phyloP scores from a whole-genome alignment of 768 basidiomycete species.

The Mycena haematopus region DNA sequence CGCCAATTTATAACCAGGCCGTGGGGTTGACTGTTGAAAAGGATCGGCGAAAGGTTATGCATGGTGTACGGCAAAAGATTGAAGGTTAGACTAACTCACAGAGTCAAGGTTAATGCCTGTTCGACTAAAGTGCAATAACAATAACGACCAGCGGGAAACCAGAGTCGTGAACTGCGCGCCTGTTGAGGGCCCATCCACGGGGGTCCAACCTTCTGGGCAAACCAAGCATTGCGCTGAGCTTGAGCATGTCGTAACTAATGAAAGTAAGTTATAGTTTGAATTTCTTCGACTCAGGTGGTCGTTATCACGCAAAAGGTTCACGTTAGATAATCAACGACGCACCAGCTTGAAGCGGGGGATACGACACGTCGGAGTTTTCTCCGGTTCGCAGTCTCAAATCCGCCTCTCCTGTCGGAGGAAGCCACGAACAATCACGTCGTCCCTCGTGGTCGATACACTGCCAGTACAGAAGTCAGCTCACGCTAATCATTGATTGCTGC shows the following conservation, averaged over 20 bases:
- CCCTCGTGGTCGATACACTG: slow-evolving; percentile 6
- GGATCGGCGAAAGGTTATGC: slow-evolving; percentile 18
- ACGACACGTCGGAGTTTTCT: not conserved
- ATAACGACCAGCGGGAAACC: not conserved
- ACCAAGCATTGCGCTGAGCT: slow-evolving; percentile 1
- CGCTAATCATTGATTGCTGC: slow-evolving; percentile 21
- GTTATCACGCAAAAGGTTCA: not conserved
- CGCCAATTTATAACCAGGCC: slow-evolving; percentile 5
- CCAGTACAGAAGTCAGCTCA: not conserved
- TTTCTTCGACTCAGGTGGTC: slow-evolving; percentile 1
- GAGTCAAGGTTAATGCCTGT: not conserved
- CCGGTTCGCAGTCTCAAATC: not conserved
- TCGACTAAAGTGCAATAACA: not conserved
- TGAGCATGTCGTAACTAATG: slow-evolving; percentile 11
- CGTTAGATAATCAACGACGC: not conserved
- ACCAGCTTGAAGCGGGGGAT: not conserved
- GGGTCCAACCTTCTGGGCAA: not conserved
- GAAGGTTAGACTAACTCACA: slow-evolving; percentile 9
- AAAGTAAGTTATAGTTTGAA: slow-evolving; percentile 1
- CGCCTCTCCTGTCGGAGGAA: slow-evolving; percentile 6
- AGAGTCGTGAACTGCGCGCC: not conserved
- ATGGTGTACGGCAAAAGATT: slow-evolving; percentile 6
- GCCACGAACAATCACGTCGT: not conserved
- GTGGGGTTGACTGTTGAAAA: slow-evolving; percentile 9
- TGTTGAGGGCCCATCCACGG: not conserved